Percentiles rank a stretch among this genome's conserved stretches.
phyloP scores from a whole-genome alignment of 2,329 filamentous ascomycete genomes.

The Triangularia setosa region DNA sequence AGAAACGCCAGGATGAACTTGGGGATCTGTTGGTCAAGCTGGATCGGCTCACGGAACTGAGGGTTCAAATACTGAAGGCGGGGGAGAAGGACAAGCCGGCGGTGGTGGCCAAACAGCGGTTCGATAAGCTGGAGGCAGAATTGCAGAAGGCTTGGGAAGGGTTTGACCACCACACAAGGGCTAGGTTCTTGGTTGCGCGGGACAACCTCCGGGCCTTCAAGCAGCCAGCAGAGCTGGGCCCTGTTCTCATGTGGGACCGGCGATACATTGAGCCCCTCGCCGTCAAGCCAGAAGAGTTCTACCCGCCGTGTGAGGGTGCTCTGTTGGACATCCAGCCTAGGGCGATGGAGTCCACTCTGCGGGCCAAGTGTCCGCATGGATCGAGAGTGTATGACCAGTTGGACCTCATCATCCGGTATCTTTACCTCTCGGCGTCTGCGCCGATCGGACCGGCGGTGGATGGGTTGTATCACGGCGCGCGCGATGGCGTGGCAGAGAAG shows the following conservation, averaged over 20 bases:
- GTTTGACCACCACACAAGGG: slow-evolving; percentile 29
- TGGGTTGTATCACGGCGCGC: slow-evolving; percentile 56
- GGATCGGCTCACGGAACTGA: slow-evolving; percentile 23
- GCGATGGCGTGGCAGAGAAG: slow-evolving; percentile 46
- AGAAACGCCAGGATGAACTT: slow-evolving; percentile 18
- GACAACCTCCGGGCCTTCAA: slow-evolving; percentile 54
- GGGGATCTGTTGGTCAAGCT: slow-evolving; percentile 33
- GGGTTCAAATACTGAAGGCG: slow-evolving; percentile 19
- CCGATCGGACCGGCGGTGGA: slow-evolving; percentile 46
- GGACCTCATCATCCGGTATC: slow-evolving; percentile 45
- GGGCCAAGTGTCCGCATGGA: slow-evolving; percentile 39
- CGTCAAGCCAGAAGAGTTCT: slow-evolving; percentile 59
- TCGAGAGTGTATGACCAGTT: slow-evolving; percentile 47
- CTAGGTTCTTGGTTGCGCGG: slow-evolving; percentile 38
- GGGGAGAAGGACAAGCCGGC: slow-evolving; percentile 11
- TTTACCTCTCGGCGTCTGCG: slow-evolving; percentile 35
- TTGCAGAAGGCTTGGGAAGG: slow-evolving; percentile 32
- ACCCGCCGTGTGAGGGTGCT: slow-evolving; percentile 50
- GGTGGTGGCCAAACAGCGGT: background rate
- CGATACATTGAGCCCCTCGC: slow-evolving; percentile 67
- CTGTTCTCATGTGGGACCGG: slow-evolving; percentile 63
- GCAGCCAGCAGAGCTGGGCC: slow-evolving; percentile 37
- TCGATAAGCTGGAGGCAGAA: slow-evolving; percentile 20
- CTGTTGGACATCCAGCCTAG: slow-evolving; percentile 66
- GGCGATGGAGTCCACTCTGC: slow-evolving; percentile 45